A percentile compares a stretch with the other conserved stretches of the same genome.
Evolutionary conservation across 148 eudicot genomes (phyloP).

Genomic region (Diospyros lotus): DNA sequence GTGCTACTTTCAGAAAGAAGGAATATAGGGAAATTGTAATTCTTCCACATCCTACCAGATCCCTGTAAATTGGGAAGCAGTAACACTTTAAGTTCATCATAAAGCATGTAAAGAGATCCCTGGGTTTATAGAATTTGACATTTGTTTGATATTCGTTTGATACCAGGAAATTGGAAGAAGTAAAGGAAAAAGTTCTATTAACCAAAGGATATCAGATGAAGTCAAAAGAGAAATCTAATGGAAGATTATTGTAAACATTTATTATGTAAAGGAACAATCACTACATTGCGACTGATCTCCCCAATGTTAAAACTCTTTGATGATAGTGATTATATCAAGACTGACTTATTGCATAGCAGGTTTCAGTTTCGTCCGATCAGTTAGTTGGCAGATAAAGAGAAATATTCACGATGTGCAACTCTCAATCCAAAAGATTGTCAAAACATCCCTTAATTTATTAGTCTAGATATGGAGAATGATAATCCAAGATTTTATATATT

Average conservation of each 20-base stretch:
- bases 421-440: no score
- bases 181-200: no score
- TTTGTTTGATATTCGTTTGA: not conserved
- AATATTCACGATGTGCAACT: no score
- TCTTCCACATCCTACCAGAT: conserved; percentile 74
- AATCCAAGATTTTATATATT: no score
- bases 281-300: not conserved
- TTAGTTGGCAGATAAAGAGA: no score
- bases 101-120: not conserved
- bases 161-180: no score
- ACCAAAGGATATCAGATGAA: no score
- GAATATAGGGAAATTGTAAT: conserved; percentile 80
- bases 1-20: conserved; percentile 58
- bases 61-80: conserved; percentile 54
- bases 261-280: not conserved
- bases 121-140: not conserved
- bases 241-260: not conserved
- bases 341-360: no score
- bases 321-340: not conserved
- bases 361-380: no score
- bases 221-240: no score
- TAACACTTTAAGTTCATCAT: conserved; percentile 8
- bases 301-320: not conserved
- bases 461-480: no score
- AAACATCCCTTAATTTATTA: no score